These are phyloP conservation scores for Collybiopsis luxurians DNA, from an alignment of 768 basidiomycete species.

Conservation along the genomic window DNA sequence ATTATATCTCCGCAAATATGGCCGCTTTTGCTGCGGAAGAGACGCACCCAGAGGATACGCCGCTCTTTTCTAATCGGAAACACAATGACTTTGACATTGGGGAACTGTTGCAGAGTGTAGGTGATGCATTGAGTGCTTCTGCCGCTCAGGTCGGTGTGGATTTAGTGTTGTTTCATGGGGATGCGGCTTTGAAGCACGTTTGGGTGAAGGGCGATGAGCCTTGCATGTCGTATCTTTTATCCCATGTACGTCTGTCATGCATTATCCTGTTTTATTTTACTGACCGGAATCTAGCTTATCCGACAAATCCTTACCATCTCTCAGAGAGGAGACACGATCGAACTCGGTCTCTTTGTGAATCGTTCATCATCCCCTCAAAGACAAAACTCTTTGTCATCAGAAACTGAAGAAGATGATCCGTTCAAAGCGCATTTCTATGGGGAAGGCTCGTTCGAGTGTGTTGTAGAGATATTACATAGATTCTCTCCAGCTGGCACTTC, in stretches of 20 bases:
- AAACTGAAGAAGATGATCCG: slow-evolving; percentile 18
- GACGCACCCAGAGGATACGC: slow-evolving; percentile 12
- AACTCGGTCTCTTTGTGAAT: slow-evolving; percentile 72
- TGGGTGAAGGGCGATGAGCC: slow-evolving; percentile 84
- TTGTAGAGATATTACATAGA: slow-evolving; percentile 49
- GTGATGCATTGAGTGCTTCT: slow-evolving; percentile 81
- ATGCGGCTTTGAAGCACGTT: slow-evolving; percentile 84
- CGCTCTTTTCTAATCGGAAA: slow-evolving; percentile 12
- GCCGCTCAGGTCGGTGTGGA: slow-evolving; percentile 87
- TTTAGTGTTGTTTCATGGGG: slow-evolving; percentile 86
- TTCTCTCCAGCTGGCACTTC: slow-evolving; percentile 24
- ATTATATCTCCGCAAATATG: slow-evolving; percentile 91
- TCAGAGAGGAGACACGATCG: slow-evolving; percentile 76
- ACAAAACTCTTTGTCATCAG: slow-evolving; percentile 30
- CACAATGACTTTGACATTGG: slow-evolving; percentile 85
- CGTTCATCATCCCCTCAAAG: slow-evolving; percentile 21
- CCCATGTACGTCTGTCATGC: slow-evolving; percentile 63
- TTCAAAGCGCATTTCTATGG: slow-evolving; percentile 23
- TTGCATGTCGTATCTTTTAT: slow-evolving; percentile 75
- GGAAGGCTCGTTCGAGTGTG: slow-evolving; percentile 38
- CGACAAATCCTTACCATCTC: slow-evolving; percentile 78
- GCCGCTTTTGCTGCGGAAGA: slow-evolving; percentile 37
- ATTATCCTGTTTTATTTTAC: slow-evolving; percentile 14
- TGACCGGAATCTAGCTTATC: slow-evolving; percentile 52
- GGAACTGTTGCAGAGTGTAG: slow-evolving; percentile 85